phyloP scores from a whole-genome alignment of 1,284 basidiomycete genomes.

The Thecaphora thlaspeos region DNA sequence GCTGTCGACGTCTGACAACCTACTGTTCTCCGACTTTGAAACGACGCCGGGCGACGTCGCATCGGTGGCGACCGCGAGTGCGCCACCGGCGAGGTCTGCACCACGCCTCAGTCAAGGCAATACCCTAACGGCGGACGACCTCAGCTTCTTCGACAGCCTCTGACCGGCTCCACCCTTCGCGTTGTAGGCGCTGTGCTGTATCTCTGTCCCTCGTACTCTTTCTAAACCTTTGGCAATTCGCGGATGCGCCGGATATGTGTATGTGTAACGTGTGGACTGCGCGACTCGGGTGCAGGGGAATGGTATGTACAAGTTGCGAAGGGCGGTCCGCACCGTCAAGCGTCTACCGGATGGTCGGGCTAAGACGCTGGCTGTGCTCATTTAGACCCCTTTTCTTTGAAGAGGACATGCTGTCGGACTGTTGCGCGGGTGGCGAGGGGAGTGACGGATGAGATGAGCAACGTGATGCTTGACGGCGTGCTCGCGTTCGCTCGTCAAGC shows the following conservation, averaged over 20 bases:
- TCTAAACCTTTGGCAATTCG: background rate
- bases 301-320: no score
- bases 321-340: no score
- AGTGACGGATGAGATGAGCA: background rate
- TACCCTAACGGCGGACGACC: constrained; percentile 24
- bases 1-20: background rate
- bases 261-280: no score
- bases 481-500: background rate
- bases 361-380: constrained; percentile 1
- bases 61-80: background rate
- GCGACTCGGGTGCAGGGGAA: no score
- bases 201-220: background rate
- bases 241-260: background rate
- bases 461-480: no score
- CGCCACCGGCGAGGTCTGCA: background rate
- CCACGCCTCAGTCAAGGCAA: constrained; percentile 4
- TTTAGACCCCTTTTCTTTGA: constrained; percentile 50
- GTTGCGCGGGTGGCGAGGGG: background rate
- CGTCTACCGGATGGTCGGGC: no score
- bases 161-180: constrained; percentile 1
- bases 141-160: constrained; percentile 32
- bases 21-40: constrained; percentile 23
- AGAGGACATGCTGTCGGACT: constrained; percentile 54
- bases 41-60: no score
- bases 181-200: constrained; percentile 1